Evolutionary conservation across 2,329 filamentous ascomycete species (phyloP).

Genomic region (Aspergillus versicolor): DNA sequence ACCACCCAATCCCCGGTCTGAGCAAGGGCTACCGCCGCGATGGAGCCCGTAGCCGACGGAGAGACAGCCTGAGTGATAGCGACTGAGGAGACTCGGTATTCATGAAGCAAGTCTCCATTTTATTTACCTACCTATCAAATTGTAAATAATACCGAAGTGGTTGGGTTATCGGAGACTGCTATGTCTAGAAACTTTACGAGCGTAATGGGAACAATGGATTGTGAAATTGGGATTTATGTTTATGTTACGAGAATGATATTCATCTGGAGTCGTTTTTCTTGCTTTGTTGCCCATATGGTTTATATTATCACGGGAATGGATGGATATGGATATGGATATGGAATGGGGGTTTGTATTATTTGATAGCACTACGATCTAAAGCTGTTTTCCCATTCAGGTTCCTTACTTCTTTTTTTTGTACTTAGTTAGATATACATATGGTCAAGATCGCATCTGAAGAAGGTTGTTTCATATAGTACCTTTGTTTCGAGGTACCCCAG

Average conservation of each 20-base stretch:
- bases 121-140: neutral
- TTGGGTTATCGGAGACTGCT: neutral
- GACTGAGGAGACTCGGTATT: slow-evolving; percentile 41
- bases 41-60: slow-evolving; percentile 39
- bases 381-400: too few species aligned
- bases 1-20: slow-evolving; percentile 57
- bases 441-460: neutral
- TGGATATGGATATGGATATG: neutral
- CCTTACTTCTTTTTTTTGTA: neutral
- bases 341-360: neutral
- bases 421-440: neutral
- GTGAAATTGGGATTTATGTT: neutral
- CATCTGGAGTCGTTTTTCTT: neutral
- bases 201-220: neutral
- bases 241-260: neutral
- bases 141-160: neutral
- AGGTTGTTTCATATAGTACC: neutral
- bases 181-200: neutral
- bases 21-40: slow-evolving; percentile 45
- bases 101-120: slow-evolving; percentile 11
- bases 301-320: neutral
- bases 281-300: slow-evolving; percentile 1
- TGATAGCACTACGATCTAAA: neutral
- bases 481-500: neutral
- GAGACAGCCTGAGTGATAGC: slow-evolving; percentile 57